Conservation (phyloP, 306 rosid genomes). For the Datisca glomerata region DNA sequence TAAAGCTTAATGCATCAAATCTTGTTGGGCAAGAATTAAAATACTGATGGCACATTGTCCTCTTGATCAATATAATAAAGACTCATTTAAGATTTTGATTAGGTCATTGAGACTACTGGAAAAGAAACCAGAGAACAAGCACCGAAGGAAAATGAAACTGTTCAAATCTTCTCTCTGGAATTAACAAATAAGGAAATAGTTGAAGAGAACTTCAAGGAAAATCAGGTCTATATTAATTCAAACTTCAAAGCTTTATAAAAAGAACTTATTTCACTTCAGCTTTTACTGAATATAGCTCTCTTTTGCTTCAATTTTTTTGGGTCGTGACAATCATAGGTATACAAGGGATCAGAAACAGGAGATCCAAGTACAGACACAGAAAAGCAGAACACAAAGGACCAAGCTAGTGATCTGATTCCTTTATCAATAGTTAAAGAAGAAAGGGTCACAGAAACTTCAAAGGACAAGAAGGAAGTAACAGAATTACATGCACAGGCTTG, state of each 20-base stretch:
- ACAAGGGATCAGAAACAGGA: neutral
- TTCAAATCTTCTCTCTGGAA: conserved; percentile 8
- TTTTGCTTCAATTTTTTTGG: neutral
- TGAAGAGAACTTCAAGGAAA: conserved; percentile 6
- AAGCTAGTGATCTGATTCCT: conserved; percentile 7
- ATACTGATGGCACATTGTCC: too few species aligned
- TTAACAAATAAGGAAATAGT: neutral
- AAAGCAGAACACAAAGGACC: conserved; percentile 7
- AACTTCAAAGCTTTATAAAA: neutral
- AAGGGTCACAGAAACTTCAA: too few species aligned
- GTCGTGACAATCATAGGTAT: conserved; percentile 4
- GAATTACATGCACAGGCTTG: too few species aligned
- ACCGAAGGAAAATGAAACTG: conserved; percentile 1
- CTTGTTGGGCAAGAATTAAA: too few species aligned
- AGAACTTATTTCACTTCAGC: neutral
- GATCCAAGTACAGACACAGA: conserved; percentile 6
- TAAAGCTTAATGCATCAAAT: too few species aligned
- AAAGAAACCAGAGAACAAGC: conserved; percentile 8
- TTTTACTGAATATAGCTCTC: neutral
- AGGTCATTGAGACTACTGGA: conserved; percentile 13
- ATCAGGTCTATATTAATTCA: conserved; percentile 12
- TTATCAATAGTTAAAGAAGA: conserved; percentile 4
- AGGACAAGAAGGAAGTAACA: too few species aligned
- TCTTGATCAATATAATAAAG: neutral
- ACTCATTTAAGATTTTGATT: neutral